These are phyloP conservation scores for Lotus japonicus DNA, from an alignment of 306 rosid species.

Conservation along the genomic window DNA sequence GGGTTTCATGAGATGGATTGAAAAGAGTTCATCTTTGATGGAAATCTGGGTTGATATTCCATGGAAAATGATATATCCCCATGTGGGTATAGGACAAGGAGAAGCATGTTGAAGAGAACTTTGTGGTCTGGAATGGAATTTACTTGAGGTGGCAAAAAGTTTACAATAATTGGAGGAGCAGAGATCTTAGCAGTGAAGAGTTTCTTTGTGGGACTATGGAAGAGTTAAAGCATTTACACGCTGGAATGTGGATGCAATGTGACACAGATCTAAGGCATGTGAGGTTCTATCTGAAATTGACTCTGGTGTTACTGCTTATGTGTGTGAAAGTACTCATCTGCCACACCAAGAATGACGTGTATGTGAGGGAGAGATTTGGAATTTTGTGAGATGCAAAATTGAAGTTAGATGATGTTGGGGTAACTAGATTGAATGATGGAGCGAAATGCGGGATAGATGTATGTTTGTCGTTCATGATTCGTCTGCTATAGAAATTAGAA, in stretches of 20 bases:
- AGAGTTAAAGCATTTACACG: constrained; percentile 19
- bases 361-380: background rate
- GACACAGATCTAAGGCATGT: constrained; percentile 72
- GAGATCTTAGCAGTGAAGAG: constrained; percentile 12
- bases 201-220: constrained; percentile 4
- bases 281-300: constrained; percentile 39
- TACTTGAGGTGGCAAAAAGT: constrained; percentile 3
- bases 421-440: constrained; percentile 7
- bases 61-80: background rate
- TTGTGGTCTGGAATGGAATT: constrained; percentile 25
- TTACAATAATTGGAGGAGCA: constrained; percentile 25
- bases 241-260: constrained; percentile 32
- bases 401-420: background rate
- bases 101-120: constrained; percentile 42
- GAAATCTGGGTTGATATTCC: background rate
- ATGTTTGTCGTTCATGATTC: background rate
- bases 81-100: constrained; percentile 29
- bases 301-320: constrained; percentile 1
- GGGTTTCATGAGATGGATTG: constrained; percentile 20
- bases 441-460: constrained; percentile 4
- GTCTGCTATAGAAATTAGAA: background rate
- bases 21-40: background rate
- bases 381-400: background rate
- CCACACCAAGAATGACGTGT: background rate
- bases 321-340: constrained; percentile 13